Evolutionary conservation across 1,139 yeast genomes (phyloP), one percentile per base, ranked within the genome.

Genomic region (Suhomyces choctaworum): DNA sequence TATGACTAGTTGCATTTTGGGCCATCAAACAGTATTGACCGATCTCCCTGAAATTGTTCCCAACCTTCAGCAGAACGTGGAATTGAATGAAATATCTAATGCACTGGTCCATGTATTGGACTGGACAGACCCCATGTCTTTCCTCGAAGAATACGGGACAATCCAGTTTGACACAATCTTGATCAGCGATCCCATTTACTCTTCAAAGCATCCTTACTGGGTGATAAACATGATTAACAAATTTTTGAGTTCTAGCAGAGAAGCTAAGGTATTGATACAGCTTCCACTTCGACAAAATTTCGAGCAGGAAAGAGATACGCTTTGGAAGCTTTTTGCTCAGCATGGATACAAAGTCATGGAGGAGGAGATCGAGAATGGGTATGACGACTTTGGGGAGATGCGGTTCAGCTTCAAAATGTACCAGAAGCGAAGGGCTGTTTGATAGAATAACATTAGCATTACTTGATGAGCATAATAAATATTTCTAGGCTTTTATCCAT

Each of bases 151-250:
- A 16, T 47, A 54, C 29, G 62, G 67, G 0, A 32, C 50, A 22
- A 27, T 40, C 1, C 46, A 45, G 7, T 87, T 75, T 54, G 70
- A 74, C 28, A 76, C 88, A 0, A 67, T 90, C 3, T 62, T 92
- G 1, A 62, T 87, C 5, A 83, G 96, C 22, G 98, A 92, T 57
- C 96, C 97, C 0, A 79, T 90, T 1, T 92, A 92, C 57, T 85
- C 96, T 0, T 63, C 82, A 1, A 72, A 78, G 22, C 97, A 92
- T 53, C 97, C 97, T 0, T 57, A 58, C 19, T 76, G 86, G 79
- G 79, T 92, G 1, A 73, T 75, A 3, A 58, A 75, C 32, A 80
- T 85, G 70, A 64, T 88, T 3, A 49, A 54, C 4, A 45, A 51
- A 31, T 70, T 75, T 29, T 66, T 81, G 36, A 54, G 50, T 3